phyloP scores from a whole-genome alignment of 202 grass and related monocot genomes.

The Eragrostis tef region DNA sequence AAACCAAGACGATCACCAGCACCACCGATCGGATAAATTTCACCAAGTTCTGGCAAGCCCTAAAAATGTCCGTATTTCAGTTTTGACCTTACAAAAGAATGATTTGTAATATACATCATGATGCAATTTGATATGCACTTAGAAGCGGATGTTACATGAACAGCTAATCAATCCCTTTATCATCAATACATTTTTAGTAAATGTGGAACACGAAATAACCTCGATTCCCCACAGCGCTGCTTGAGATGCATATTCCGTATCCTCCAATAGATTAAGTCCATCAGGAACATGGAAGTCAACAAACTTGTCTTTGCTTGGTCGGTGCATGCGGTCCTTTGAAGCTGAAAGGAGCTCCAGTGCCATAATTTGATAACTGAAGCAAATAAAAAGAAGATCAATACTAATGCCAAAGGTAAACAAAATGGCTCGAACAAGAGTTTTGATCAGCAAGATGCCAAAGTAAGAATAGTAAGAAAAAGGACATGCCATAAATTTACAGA shows the following conservation, averaged over 20 bases:
- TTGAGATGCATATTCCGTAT: constrained; percentile 82
- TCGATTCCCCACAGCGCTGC: constrained; percentile 93
- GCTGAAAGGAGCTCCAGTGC: constrained; percentile 69
- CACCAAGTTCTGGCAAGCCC: constrained; percentile 95
- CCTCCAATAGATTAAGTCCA: constrained; percentile 82
- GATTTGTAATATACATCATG: background rate
- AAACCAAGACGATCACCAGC: constrained; percentile 94
- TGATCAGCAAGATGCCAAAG: background rate
- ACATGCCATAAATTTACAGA: background rate
- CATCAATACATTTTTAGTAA: constrained; percentile 11
- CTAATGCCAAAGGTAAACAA: constrained; percentile 13
- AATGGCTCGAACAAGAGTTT: constrained; percentile 27
- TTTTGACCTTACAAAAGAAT: constrained; percentile 4
- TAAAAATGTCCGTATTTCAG: constrained; percentile 65
- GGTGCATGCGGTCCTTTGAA: constrained; percentile 47
- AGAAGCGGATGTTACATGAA: background rate
- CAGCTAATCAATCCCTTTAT: background rate
- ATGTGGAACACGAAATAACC: constrained; percentile 54
- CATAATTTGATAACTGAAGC: constrained; percentile 83
- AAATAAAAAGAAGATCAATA: constrained; percentile 11
- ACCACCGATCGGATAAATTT: constrained; percentile 99
- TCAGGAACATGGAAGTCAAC: constrained; percentile 81
- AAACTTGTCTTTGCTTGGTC: constrained; percentile 51
- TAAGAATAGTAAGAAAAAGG: background rate
- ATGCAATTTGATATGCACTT: constrained; percentile 4